Conservation (phyloP, 305 asterid species). For the Fraxinus albicans region DNA sequence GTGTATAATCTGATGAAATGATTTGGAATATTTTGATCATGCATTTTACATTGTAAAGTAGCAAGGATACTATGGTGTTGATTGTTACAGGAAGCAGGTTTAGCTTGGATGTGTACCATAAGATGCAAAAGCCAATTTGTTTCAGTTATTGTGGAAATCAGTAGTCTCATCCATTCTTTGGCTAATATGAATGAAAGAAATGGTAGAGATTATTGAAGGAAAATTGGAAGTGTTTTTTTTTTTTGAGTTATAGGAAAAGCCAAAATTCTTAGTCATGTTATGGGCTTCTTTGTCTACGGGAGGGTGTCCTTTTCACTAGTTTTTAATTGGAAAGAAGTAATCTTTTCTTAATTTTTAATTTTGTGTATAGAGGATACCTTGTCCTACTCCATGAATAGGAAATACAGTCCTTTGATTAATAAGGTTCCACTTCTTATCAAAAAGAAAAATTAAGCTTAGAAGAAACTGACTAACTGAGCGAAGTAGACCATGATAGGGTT, state of each 20-base stretch:
- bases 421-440: background rate
- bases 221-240: background rate
- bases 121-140: background rate
- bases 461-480: background rate
- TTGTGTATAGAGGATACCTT: background rate
- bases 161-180: background rate
- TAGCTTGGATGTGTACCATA: background rate
- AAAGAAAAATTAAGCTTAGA: background rate
- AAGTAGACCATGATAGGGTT: conserved; percentile 1
- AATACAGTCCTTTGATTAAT: background rate
- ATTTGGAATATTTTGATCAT: background rate
- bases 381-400: background rate
- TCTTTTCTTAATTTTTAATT: background rate
- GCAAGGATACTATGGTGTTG: background rate
- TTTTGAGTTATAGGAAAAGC: background rate
- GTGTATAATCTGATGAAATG: background rate
- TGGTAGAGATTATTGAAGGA: background rate
- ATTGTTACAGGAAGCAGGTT: background rate
- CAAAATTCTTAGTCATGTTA: background rate
- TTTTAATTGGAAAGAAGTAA: background rate
- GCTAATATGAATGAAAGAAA: background rate
- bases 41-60: background rate
- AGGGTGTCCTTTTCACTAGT: background rate
- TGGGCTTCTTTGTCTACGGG: background rate
- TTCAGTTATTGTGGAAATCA: background rate